Conservation (phyloP, 2,329 filamentous ascomycete species). For the Endothia cerciana region DNA sequence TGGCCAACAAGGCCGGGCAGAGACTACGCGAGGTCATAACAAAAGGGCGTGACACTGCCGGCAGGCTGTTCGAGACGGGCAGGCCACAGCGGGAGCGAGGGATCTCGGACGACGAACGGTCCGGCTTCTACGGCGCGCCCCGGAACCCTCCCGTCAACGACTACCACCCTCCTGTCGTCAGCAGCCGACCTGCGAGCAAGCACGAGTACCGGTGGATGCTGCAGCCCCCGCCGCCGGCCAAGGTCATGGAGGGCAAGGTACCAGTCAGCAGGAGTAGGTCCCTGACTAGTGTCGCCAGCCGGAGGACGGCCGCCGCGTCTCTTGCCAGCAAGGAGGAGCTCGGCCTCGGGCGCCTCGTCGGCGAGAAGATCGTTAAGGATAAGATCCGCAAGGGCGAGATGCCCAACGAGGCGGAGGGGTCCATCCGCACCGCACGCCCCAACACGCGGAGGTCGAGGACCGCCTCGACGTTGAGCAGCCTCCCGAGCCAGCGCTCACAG, state of each 20-base stretch:
- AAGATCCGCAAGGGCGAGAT: constrained; percentile 49
- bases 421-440: constrained; percentile 31
- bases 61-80: constrained; percentile 53
- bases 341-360: constrained; percentile 47
- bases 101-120: constrained; percentile 53
- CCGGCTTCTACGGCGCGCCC: constrained; percentile 63
- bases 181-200: constrained; percentile 69
- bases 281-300: constrained; percentile 55
- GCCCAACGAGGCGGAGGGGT: constrained; percentile 35
- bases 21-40: constrained; percentile 61
- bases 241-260: constrained; percentile 87
- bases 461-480: constrained; percentile 33
- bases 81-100: constrained; percentile 57
- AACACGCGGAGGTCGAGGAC: constrained; percentile 32
- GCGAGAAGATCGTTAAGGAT: constrained; percentile 51
- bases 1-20: constrained; percentile 52
- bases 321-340: constrained; percentile 42
- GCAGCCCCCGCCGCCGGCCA: constrained; percentile 86
- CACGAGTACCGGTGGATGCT: constrained; percentile 88
- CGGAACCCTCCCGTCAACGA: constrained; percentile 80
- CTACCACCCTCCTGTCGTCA: constrained; percentile 82
- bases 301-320: constrained; percentile 42
- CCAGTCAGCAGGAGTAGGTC: constrained; percentile 67
- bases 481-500: constrained; percentile 34
- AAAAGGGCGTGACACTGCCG: constrained; percentile 61